Base-by-base conservation (phyloP, 140 eudicot genomes). In the Stevia rebaudiana region DNA sequence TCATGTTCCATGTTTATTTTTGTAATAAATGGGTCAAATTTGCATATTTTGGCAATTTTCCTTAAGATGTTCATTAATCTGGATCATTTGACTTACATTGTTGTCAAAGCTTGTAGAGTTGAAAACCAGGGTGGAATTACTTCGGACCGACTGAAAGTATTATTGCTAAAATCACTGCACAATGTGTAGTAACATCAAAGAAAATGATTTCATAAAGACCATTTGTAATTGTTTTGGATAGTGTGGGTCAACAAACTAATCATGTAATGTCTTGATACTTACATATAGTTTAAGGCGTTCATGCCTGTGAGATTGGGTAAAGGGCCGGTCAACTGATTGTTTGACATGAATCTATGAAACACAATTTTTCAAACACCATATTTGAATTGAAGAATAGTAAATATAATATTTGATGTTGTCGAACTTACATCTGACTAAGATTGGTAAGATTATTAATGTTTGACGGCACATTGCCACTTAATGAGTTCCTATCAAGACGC, bases 161-260 rank as follows among this genome's bases (percentile, higher is more conserved):
- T 91, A 70, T 91, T 91, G 94, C 98, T 91, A 78, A 91, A 44
- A 61, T 84, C 94, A 72, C 90, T 88, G 85, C 31, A 44, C 8
- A 33, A 67, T 24, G 31, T 51, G 41, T 0, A n/a, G 8, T 6
- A 25, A 19, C 36, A 3, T 6, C 47, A 18, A 17, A 0, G 23
- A 40, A 10, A 22, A 10, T 7, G 0, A 3, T 24, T 12, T 10
- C n/a, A 61, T 12, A 54, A 37, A 39, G 39, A 61, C 28, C 51
- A 1, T 13, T n/a, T n/a, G n/a, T n/a, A n/a, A n/a, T n/a, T 22
- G 54, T 1, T 8, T 8, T 7, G 19, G 41, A 63, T 70, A 12
- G 3, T 18, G 24, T 15, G 18, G n/a, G n/a, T 16, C 55, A 68
- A 28, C 4, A 28, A 28, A 28, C 33, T 28, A 28, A 4, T 28